phyloP scores from a whole-genome alignment of 495 filamentous ascomycete species.

The Annulohypoxylon stygium region DNA sequence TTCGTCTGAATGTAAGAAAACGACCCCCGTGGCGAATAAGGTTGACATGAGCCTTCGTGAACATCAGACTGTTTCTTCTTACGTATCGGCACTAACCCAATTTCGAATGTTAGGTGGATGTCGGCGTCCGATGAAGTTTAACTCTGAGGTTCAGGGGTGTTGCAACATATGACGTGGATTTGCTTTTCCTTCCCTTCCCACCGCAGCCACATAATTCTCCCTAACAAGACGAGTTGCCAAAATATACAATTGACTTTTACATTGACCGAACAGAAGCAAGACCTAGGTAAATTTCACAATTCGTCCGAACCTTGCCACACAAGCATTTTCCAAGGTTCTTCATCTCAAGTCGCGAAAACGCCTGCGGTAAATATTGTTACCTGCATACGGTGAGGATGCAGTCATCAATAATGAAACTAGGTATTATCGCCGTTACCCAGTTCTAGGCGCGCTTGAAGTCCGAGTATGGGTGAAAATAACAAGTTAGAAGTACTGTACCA shows the following conservation, averaged over 20 bases:
- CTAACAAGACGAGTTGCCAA: conserved; percentile 14
- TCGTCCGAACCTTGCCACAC: conserved; percentile 11
- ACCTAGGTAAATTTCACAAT: not conserved
- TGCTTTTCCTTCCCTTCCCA: conserved; percentile 23
- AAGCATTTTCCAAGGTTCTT: conserved; percentile 3
- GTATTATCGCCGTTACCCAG: not conserved
- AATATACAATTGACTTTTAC: conserved; percentile 7
- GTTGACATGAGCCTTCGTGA: conserved; percentile 17
- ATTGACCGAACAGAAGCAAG: conserved; percentile 1
- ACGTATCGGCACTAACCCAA: not conserved
- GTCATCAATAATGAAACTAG: conserved; percentile 1
- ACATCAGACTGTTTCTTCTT: conserved; percentile 6
- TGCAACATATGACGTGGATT: conserved; percentile 1
- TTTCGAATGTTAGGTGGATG: not conserved
- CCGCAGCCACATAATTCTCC: conserved; percentile 25
- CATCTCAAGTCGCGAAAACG: conserved; percentile 4
- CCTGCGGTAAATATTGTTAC: not conserved
- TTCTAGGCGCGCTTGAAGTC: not conserved
- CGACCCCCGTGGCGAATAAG: conserved; percentile 13
- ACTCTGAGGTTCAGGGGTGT: conserved; percentile 8
- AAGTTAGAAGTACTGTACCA: not conserved
- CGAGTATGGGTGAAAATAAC: not conserved
- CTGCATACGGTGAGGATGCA: not conserved
- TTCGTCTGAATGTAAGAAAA: conserved; percentile 8
- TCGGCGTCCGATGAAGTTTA: conserved; percentile 31